Percentiles rank a stretch among this genome's conserved stretches.
Evolutionary conservation across 805 yeast species (phyloP).

Genomic region (Candida arabinofermentans): DNA sequence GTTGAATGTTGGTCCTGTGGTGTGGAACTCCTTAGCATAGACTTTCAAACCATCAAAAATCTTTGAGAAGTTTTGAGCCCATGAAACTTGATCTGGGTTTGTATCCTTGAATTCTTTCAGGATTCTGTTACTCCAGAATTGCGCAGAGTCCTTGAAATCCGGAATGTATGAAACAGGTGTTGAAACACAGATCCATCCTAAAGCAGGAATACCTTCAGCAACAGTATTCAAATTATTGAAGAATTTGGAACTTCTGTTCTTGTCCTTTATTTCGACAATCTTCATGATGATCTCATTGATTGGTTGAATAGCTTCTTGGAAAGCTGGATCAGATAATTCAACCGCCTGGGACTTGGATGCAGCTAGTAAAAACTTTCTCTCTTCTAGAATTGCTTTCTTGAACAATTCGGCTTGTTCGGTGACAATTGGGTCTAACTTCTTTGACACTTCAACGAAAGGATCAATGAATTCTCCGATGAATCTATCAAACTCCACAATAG

Average conservation of each 20-base stretch:
- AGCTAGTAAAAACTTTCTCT: constrained; percentile 54
- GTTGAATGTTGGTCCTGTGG: constrained; percentile 85
- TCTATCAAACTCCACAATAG: constrained; percentile 49
- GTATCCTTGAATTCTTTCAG: constrained; percentile 77
- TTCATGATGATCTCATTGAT: constrained; percentile 56
- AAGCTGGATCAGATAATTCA: constrained; percentile 47
- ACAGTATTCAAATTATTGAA: constrained; percentile 76
- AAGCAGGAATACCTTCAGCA: constrained; percentile 83
- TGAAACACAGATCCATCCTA: constrained; percentile 83
- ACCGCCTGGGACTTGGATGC: constrained; percentile 66
- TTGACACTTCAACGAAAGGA: constrained; percentile 57
- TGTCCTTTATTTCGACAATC: constrained; percentile 66
- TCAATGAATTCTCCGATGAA: constrained; percentile 49
- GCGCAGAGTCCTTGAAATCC: constrained; percentile 87
- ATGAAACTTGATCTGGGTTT: constrained; percentile 65
- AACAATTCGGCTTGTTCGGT: constrained; percentile 50
- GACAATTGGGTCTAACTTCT: constrained; percentile 51
- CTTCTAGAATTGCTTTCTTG: constrained; percentile 52
- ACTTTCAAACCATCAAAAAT: constrained; percentile 66
- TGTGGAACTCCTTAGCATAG: constrained; percentile 73
- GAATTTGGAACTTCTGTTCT: constrained; percentile 61
- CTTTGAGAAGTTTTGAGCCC: constrained; percentile 68
- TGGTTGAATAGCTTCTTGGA: constrained; percentile 59
- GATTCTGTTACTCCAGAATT: constrained; percentile 90
- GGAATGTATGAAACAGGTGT: constrained; percentile 74